Percentiles rank a stretch among this genome's conserved stretches.
These are phyloP conservation scores for Trichoderma koningiopsis DNA, from an alignment of 2,329 filamentous ascomycete species.

Conservation along the genomic window DNA sequence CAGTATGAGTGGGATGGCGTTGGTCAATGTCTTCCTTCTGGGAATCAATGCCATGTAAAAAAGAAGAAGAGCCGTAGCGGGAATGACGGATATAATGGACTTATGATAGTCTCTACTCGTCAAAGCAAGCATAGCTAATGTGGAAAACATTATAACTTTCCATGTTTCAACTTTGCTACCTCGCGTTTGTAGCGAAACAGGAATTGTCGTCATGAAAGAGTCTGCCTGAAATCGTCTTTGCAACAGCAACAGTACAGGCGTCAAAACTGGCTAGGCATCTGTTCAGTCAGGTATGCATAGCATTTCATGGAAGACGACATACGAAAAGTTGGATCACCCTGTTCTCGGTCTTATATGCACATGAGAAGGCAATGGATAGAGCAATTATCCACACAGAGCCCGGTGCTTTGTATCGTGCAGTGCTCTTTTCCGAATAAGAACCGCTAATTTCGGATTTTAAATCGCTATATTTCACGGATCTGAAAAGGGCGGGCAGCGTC, in stretches of 20 bases:
- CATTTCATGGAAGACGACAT: not conserved
- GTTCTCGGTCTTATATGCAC: slow-evolving; percentile 30
- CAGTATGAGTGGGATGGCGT: slow-evolving; percentile 25
- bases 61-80: slow-evolving; percentile 35
- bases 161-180: not conserved
- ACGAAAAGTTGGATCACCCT: slow-evolving; percentile 25
- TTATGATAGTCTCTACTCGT: slow-evolving; percentile 35
- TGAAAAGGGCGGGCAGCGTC: not conserved
- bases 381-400: slow-evolving; percentile 27
- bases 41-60: slow-evolving; percentile 34
- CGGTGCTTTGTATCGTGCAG: not conserved
- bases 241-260: slow-evolving; percentile 30
- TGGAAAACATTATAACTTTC: slow-evolving; percentile 4
- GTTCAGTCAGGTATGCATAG: not conserved
- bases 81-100: slow-evolving; percentile 33
- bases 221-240: slow-evolving; percentile 13
- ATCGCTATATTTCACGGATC: not conserved
- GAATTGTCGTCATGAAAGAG: not conserved
- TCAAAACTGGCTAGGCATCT: slow-evolving; percentile 30
- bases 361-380: slow-evolving; percentile 17
- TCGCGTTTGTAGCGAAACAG: not conserved
- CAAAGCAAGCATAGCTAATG: slow-evolving; percentile 30
- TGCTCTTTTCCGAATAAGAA: not conserved
- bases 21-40: not conserved
- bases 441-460: not conserved